Evolutionary conservation across 2,329 filamentous ascomycete genomes (phyloP), one percentile per base, ranked within the genome.

Genomic region (Fusarium piperis): DNA sequence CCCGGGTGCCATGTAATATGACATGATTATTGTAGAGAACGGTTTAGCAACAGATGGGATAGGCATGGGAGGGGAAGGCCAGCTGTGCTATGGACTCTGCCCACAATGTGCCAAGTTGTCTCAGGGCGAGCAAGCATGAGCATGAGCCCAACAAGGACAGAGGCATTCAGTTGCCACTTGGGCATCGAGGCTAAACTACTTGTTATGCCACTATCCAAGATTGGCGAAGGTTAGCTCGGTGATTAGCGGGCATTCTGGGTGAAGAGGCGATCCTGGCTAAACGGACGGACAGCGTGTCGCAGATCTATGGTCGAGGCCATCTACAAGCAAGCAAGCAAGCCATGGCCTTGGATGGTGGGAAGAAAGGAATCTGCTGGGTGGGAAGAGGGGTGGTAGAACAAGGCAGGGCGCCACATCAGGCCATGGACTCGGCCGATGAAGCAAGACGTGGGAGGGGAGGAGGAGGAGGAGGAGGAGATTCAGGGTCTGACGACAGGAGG

Each of bases 341-440:
- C 32, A 33, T 33, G 32, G n/a, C n/a, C n/a, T n/a, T n/a, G 13
- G 32, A 33, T 33, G 32, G 18, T 41, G 38, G 18, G 18, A 41
- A 18, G n/a, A n/a, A n/a, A n/a, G 38, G 38, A 41, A 41, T 41
- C 38, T 41, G 52, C n/a, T 28, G 11, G 13, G 18, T 23, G 48
- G n/a, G n/a, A n/a, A n/a, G n/a, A n/a, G 55, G 63, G 64, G 67
- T 44, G 41, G 67, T 64, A 63, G 67, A 69, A 67, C 64, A 63
- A 61, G 38, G 20, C 16, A 32, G 26, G 59, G 32, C 65, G 64
- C 67, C 67, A 67, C 58, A 70, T 64, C 53, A 67, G 61, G 48
- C 61, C 57, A 70, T 38, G 59, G 48, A 61, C 44, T 64, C 56
- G 57, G 60, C 46, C 48, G 60, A 62, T 61, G 67, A 70, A 62